These are phyloP conservation scores for Porphyrellus sp. DNA, from an alignment of 1,284 basidiomycete genomes.

Conservation along the genomic window DNA sequence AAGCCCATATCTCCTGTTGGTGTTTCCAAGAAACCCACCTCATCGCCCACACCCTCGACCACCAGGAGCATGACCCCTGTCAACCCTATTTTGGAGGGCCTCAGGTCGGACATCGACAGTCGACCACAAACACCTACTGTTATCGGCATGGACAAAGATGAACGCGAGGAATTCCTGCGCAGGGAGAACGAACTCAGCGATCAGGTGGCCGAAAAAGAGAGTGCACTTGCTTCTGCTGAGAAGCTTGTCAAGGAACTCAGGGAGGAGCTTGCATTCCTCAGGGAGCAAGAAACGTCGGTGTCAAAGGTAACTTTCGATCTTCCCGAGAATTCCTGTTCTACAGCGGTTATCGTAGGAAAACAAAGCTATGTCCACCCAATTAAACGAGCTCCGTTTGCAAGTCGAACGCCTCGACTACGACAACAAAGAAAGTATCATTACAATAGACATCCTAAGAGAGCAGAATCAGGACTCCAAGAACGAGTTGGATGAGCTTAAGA, in stretches of 20 bases:
- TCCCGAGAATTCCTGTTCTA: constrained; percentile 4
- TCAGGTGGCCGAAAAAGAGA: constrained; percentile 89
- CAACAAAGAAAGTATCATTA: constrained; percentile 91
- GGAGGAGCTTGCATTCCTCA: constrained; percentile 84
- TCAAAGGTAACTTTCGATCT: constrained; percentile 54
- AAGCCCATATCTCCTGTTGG: constrained; percentile 47
- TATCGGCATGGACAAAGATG: constrained; percentile 89
- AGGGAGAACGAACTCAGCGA: constrained; percentile 97
- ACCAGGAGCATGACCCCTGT: constrained; percentile 78
- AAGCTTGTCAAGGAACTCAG: constrained; percentile 82
- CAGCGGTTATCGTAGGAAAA: constrained; percentile 63
- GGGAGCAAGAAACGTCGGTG: constrained; percentile 82
- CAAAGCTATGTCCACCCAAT: constrained; percentile 83
- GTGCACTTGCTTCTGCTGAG: constrained; percentile 67
- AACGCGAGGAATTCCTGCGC: constrained; percentile 94
- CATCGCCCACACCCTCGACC: constrained; percentile 62
- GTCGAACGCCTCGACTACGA: constrained; percentile 93
- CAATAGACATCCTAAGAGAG: constrained; percentile 95
- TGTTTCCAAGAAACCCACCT: constrained; percentile 57
- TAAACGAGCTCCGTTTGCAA: constrained; percentile 90
- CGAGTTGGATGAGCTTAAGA: constrained; percentile 90
- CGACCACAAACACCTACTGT: constrained; percentile 85
- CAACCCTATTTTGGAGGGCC: constrained; percentile 74
- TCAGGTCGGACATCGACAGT: constrained; percentile 67
- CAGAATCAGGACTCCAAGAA: constrained; percentile 86